Base-by-base conservation (phyloP, 2,329 filamentous ascomycete genomes). In the Trichophyton benhamiae region DNA sequence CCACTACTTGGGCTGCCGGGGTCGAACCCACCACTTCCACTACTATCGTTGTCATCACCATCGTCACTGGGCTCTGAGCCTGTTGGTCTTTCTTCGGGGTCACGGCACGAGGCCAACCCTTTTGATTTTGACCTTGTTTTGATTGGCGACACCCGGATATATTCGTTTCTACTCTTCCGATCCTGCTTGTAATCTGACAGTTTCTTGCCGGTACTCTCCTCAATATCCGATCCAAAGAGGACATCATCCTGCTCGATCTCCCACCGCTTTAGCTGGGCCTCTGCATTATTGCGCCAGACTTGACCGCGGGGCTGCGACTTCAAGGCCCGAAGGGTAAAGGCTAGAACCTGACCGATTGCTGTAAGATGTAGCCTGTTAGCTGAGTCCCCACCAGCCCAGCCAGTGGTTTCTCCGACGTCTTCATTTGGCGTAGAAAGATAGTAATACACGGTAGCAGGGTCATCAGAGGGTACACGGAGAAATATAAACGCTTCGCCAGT, bases 401-500 rank as follows among this genome's bases (percentile, higher is more conserved):
- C 66, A 42, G 64, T 70, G 52, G 62, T 57, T 2, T 62, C 63
- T 33, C 64, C 63, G 17, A 73, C 69, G 63, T 75, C 71, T 33
- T 64, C 62, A 36, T 69, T 64, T 3, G 70, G 71, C 8, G 70
- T 67, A 20, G 67, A 68, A 25, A 74, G 66, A 64, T 68, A 70
- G 64, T 74, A 75, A 61, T 68, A 67, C 6, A 72, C 65, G 1
- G 66, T 70, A 17, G 64, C 66, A 59, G 68, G 66, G 36, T 70
- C 65, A 58, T 74, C 60, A 25, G 68, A 46, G 17, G 63, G 64
- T 8, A 78, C 63, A 58, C 68, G 72, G 7, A 80, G 70, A 61
- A 79, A 79, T 17, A 79, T 72, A 57, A 74, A 75, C 1, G 73
- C 70, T 66, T 80, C 73, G 13, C 75, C 75, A 2, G 74, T 80